Evolutionary conservation across 75 land plant species (phyloP).

Genomic region (Ceratopteris richardii): DNA sequence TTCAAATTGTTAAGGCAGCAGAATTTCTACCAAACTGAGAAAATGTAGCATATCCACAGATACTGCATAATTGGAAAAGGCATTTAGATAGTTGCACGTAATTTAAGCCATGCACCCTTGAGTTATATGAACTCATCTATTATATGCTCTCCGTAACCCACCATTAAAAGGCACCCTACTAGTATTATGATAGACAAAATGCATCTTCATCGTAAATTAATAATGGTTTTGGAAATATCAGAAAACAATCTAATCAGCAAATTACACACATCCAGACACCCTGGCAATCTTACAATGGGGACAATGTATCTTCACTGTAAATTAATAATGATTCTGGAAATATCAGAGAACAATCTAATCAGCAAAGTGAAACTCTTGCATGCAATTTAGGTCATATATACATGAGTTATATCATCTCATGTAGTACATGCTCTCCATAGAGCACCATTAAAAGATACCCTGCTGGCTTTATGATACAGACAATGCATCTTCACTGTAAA

Average conservation of each 20-base stretch:
- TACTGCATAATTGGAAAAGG: too few relatives aligned
- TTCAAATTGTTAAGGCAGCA: too few relatives aligned
- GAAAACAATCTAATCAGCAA: background rate
- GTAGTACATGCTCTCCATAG: too few relatives aligned
- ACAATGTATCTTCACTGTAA: background rate
- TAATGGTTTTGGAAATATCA: background rate
- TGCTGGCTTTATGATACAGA: background rate
- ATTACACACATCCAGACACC: background rate
- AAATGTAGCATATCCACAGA: too few relatives aligned
- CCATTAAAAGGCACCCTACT: background rate
- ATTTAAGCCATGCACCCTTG: too few relatives aligned
- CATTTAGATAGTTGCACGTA: too few relatives aligned
- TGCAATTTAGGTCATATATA: background rate
- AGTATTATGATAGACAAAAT: background rate
- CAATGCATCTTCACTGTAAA: background rate
- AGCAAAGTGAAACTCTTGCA: background rate
- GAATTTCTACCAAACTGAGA: too few relatives aligned
- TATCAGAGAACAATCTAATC: background rate
- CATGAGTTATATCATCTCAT: too few relatives aligned
- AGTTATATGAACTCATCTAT: too few relatives aligned
- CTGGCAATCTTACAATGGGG: background rate
- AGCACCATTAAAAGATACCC: background rate
- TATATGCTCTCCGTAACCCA: too few relatives aligned
- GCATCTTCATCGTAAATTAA: background rate
- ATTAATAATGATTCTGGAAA: background rate